phyloP scores from a whole-genome alignment of 495 filamentous ascomycete genomes.

The Hypomontagnella monticulosa region DNA sequence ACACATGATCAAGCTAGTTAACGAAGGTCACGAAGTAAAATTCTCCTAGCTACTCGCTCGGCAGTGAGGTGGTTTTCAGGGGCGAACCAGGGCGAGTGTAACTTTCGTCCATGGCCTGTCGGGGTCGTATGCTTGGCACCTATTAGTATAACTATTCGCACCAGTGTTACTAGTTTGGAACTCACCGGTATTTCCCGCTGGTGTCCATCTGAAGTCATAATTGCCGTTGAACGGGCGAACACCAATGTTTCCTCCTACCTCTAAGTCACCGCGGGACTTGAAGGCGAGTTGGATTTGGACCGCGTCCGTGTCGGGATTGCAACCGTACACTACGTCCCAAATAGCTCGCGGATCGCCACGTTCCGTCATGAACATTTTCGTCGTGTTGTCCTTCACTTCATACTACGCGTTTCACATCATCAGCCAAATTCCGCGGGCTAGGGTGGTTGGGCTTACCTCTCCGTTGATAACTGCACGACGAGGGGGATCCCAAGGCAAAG shows the following conservation, averaged over 20 bases:
- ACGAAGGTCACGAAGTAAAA: too few species aligned
- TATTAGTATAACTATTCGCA: background rate
- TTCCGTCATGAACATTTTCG: conserved; percentile 65
- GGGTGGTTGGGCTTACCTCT: conserved; percentile 47
- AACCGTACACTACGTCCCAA: conserved; percentile 60
- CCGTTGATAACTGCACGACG: conserved; percentile 58
- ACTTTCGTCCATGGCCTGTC: conserved; percentile 51
- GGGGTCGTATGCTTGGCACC: conserved; percentile 45
- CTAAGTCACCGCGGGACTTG: conserved; percentile 45
- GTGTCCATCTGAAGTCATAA: conserved; percentile 59
- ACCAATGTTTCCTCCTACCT: conserved; percentile 54
- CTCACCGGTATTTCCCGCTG: conserved; percentile 56
- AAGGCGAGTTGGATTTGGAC: conserved; percentile 56
- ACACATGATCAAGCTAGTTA: too few species aligned
- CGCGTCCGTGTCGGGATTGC: conserved; percentile 58
- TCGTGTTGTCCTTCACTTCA: conserved; percentile 61
- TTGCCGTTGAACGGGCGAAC: conserved; percentile 52
- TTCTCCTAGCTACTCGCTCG: too few species aligned
- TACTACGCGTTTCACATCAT: conserved; percentile 45
- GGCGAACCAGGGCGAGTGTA: conserved; percentile 42
- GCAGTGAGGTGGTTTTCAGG: background rate
- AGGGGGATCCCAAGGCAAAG: conserved; percentile 44
- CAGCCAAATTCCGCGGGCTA: background rate
- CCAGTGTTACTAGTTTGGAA: background rate
- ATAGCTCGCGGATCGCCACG: conserved; percentile 58